Conservation (phyloP, 495 filamentous ascomycete species). For the Aspergillus incahuasiensis region DNA sequence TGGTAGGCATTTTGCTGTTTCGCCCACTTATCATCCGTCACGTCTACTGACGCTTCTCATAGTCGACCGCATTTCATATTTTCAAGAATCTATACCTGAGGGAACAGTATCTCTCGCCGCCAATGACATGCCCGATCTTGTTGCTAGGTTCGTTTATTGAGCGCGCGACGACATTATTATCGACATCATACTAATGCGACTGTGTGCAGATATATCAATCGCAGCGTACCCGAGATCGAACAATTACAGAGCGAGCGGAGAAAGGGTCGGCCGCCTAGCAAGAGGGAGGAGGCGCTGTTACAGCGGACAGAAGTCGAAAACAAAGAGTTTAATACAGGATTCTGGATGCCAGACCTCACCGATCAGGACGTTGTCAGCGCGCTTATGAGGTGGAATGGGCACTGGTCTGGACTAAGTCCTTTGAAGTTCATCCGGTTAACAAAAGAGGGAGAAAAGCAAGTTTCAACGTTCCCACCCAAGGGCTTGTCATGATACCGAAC, state of each 20-base stretch:
- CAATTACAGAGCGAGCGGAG: conserved; percentile 70
- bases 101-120: conserved; percentile 50
- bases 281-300: conserved; percentile 69
- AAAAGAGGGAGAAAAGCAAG: conserved; percentile 49
- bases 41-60: background rate
- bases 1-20: conserved; percentile 39
- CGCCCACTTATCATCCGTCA: background rate
- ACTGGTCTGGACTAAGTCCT: conserved; percentile 55
- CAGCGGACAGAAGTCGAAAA: conserved; percentile 65
- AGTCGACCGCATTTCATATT: conserved; percentile 72
- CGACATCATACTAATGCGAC: background rate
- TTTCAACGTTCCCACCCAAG: conserved; percentile 66
- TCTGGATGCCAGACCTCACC: conserved; percentile 65
- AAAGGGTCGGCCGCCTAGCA: conserved; percentile 73
- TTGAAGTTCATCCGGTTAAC: conserved; percentile 61
- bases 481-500: conserved; percentile 43
- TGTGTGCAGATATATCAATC: conserved; percentile 62
- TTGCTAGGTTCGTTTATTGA: conserved; percentile 49
- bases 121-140: conserved; percentile 55
- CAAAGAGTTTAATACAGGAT: conserved; percentile 79
- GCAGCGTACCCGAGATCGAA: conserved; percentile 70
- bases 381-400: conserved; percentile 56
- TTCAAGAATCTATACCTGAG: conserved; percentile 59
- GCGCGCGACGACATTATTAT: background rate
- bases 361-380: conserved; percentile 48